phyloP scores from a whole-genome alignment of 1,139 yeast species.

The Suhomyces wounanorum region DNA sequence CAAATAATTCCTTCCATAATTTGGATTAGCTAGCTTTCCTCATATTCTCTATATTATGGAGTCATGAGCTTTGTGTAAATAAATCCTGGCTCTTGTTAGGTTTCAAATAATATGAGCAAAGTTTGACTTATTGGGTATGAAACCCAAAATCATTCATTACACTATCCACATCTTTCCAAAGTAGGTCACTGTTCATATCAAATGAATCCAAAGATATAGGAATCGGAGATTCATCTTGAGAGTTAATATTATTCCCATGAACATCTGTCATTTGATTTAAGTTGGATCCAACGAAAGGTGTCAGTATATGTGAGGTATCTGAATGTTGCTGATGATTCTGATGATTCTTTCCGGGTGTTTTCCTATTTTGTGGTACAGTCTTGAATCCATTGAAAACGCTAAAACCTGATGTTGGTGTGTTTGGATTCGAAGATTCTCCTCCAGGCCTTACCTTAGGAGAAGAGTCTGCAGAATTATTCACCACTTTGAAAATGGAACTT shows the following conservation, averaged over 20 bases:
- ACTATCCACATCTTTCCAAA: conserved; percentile 89
- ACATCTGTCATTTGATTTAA: conserved; percentile 2
- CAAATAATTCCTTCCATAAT: too few relatives aligned
- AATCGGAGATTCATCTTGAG: conserved; percentile 32
- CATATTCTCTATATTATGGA: neutral
- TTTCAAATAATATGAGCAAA: conserved; percentile 1
- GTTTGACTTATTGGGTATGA: conserved; percentile 39
- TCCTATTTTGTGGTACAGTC: neutral
- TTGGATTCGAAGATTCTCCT: conserved; percentile 8
- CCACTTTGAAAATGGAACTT: conserved; percentile 44
- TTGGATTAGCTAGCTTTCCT: too few relatives aligned
- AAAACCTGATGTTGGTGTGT: neutral
- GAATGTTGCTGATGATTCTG: neutral
- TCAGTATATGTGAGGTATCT: neutral
- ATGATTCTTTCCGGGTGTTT: neutral
- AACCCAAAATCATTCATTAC: conserved; percentile 96
- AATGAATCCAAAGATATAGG: conserved; percentile 27
- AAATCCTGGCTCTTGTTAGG: neutral
- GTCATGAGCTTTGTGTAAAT: neutral
- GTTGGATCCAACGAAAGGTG: conserved; percentile 3
- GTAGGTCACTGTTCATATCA: conserved; percentile 57
- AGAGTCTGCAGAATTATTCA: conserved; percentile 35
- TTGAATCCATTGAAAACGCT: conserved; percentile 1
- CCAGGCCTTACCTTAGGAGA: conserved; percentile 24
- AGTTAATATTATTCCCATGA: conserved; percentile 1